These are phyloP conservation scores for Acer negundo DNA, from an alignment of 345 rosid species.

Conservation along the genomic window DNA sequence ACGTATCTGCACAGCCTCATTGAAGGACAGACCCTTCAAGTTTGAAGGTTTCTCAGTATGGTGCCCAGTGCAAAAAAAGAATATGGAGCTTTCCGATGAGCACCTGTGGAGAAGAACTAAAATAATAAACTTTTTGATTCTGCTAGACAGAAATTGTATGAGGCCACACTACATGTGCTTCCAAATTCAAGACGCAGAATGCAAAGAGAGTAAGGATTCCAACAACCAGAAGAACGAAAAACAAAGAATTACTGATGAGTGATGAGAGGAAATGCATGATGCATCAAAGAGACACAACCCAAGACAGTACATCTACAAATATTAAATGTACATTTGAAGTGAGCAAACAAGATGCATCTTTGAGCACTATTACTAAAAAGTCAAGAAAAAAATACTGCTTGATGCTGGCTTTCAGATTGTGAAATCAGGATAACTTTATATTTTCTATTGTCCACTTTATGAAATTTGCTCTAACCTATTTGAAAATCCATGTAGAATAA, in stretches of 20 bases:
- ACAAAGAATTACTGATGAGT: not conserved
- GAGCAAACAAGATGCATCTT: not conserved
- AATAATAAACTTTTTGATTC: not conserved
- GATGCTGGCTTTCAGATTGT: not conserved
- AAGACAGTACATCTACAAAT: not conserved
- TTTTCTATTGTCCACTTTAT: not conserved
- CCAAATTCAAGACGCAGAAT: not conserved
- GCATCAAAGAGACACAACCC: not conserved
- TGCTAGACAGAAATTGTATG: no score
- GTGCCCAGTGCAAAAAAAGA: constrained; percentile 11
- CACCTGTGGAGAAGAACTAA: constrained; percentile 20
- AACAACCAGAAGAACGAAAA: not conserved
- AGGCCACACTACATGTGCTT: not conserved
- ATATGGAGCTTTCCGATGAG: constrained; percentile 20
- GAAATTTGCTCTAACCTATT: not conserved
- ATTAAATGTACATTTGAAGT: not conserved
- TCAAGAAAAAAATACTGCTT: not conserved
- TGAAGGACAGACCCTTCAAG: constrained; percentile 12
- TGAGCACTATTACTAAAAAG: not conserved
- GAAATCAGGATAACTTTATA: not conserved
- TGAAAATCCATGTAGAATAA: not conserved
- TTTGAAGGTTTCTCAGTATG: constrained; percentile 17
- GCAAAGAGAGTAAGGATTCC: not conserved
- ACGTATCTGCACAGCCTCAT: constrained; percentile 19
- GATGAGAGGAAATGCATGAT: not conserved